Conservation (phyloP, 202 grass and related monocot genomes). For the Setaria viridis region DNA sequence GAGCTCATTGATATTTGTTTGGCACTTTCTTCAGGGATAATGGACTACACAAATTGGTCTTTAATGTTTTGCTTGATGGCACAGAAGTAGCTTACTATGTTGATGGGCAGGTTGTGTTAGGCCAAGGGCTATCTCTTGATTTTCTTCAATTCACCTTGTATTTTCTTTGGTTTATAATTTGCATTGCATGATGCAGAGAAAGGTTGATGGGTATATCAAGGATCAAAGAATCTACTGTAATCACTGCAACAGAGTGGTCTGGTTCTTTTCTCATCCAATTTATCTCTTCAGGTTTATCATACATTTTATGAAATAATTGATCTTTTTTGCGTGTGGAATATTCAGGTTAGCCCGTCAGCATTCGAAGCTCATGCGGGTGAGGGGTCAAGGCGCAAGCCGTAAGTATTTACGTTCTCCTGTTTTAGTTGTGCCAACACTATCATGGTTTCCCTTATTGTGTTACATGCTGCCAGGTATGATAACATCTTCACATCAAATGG, state of each 20-base stretch:
- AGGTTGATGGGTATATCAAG: conserved; percentile 92
- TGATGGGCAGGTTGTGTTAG: conserved; percentile 86
- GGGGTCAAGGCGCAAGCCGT: conserved; percentile 90
- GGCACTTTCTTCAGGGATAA: conserved; percentile 63
- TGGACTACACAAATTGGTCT: conserved; percentile 94
- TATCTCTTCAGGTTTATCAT: conserved; percentile 26
- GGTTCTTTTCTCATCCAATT: neutral
- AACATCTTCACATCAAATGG: conserved; percentile 98
- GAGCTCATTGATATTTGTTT: conserved; percentile 39
- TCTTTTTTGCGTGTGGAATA: conserved; percentile 42
- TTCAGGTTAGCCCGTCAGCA: conserved; percentile 91
- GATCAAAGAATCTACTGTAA: conserved; percentile 95
- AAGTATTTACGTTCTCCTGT: conserved; percentile 48
- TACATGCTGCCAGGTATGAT: conserved; percentile 74
- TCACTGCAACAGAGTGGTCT: conserved; percentile 88
- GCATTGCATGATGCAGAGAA: conserved; percentile 61
- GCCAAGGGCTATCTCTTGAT: conserved; percentile 19
- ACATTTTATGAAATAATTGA: conserved; percentile 31
- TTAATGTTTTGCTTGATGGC: conserved; percentile 96
- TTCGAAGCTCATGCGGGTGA: conserved; percentile 98
- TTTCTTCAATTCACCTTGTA: conserved; percentile 21
- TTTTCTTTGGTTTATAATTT: conserved; percentile 40
- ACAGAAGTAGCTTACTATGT: conserved; percentile 97
- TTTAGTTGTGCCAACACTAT: conserved; percentile 27
- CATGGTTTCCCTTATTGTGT: conserved; percentile 28